phyloP scores from a whole-genome alignment of 495 filamentous ascomycete species.

The Penicillium coprophilum region DNA sequence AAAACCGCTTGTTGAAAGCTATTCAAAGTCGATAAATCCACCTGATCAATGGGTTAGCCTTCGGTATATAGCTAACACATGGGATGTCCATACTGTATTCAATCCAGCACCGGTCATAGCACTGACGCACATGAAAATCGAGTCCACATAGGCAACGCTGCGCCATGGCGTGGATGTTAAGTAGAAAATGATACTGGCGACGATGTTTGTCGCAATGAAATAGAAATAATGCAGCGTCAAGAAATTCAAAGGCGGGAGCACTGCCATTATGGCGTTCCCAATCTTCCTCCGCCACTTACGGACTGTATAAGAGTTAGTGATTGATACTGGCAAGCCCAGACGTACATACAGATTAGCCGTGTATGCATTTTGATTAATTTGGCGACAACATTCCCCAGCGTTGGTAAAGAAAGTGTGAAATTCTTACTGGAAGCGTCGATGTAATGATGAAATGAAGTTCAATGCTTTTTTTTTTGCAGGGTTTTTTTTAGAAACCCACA shows the following conservation, averaged over 20 bases:
- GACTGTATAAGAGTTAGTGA: slow-evolving; percentile 13
- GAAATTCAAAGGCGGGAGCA: slow-evolving; percentile 62
- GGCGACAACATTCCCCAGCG: not conserved
- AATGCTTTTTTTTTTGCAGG: not conserved
- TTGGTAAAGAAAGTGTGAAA: not conserved
- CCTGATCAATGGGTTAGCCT: slow-evolving; percentile 20
- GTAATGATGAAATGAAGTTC: not conserved
- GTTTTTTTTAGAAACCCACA: not conserved
- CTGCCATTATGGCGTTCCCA: slow-evolving; percentile 28
- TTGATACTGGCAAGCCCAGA: not conserved
- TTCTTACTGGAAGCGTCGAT: not conserved
- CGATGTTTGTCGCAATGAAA: slow-evolving; percentile 65
- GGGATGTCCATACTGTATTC: slow-evolving; percentile 57
- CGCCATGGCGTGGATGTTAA: slow-evolving; percentile 58
- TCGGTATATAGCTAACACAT: not conserved
- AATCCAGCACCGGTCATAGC: slow-evolving; percentile 81
- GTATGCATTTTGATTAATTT: slow-evolving; percentile 10
- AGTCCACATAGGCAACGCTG: slow-evolving; percentile 70
- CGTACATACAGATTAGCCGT: slow-evolving; percentile 12
- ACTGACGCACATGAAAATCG: slow-evolving; percentile 72
- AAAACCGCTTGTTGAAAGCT: slow-evolving; percentile 77
- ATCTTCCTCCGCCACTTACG: slow-evolving; percentile 22
- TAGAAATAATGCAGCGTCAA: slow-evolving; percentile 77
- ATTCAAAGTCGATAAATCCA: slow-evolving; percentile 68
- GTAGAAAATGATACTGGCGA: slow-evolving; percentile 73